Base-by-base conservation (phyloP, 1,139 yeast genomes). In the Geotrichum klebahnii region DNA sequence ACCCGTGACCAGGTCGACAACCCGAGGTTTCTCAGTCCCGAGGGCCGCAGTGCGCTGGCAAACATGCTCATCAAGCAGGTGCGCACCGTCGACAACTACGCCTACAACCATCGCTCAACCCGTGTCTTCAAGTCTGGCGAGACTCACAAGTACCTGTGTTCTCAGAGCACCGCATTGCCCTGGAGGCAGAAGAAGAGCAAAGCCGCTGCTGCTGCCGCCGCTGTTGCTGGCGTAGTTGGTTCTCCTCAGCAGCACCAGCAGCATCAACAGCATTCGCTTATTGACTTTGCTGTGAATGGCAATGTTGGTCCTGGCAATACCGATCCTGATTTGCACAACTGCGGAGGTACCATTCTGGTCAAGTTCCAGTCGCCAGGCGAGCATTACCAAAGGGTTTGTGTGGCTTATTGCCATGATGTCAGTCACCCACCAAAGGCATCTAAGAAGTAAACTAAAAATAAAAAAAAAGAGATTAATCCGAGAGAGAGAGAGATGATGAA, bases 371-470 rank as follows among this genome's bases (percentile, higher is more conserved):
- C 48, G 19, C 53, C 53, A 6, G 53, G 53, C 5, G 45, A 46
- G 19, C 17, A 20, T 19, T 36, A 37, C 34, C 53, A 50, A 28
- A 34, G 53, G 8, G 47, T 50, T 4, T 50, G 53, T 29, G 49
- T 50, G 23, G 53, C 53, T 3, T 50, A 50, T 31, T 50, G 53
- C 33, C 53, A 50, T 38, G 50, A 50, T 44, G 47, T 44, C 12
- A 42, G 48, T 19, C 53, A 50, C 32, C 42, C 48, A 22, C 53
- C 53, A 10, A 50, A 50, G 35, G 24, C 43, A 24, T 42, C 45
- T 2, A 42, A 42, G 19, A 42, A 42, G 20, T 42, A 33, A 32
- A 35, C n/a, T 16, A 35, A 14, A 17, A 35, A 35, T n/a, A n/a
- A n/a, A n/a, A n/a, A n/a, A n/a, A n/a, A n/a, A n/a, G n/a, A n/a